Evolutionary conservation across 768 basidiomycete genomes (phyloP), one percentile per base, ranked within the genome.

Genomic region (Hortiboletus campestris): DNA sequence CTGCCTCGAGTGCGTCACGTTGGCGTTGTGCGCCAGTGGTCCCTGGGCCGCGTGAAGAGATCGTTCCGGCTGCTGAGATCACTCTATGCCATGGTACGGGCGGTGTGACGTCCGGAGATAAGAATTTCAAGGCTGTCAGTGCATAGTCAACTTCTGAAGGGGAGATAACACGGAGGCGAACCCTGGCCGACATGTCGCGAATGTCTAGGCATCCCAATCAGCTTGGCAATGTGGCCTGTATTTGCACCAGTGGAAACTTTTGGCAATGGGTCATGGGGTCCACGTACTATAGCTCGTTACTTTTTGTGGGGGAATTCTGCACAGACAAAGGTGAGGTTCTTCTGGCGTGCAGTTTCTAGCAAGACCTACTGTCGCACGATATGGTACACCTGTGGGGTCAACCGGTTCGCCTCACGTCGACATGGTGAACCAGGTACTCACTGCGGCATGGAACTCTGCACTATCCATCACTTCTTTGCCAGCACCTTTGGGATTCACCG

Each of bases 31-130:
- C 92, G 2, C 91, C 92, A 39, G 81, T 75, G 4, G 94, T 94
- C 4, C 85, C 88, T 4, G 93, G 91, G 0, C 89, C 92, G 42
- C 94, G 80, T 8, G 91, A 93, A 2, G 91, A 91, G 60, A 91
- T 88, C 2, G 77, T 72, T 2, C 91, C 91, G 0, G 84, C 78
- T 0, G 89, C 78, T 4, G 82, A 79, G 14, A 93, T 76, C 5
- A 93, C 89, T 31, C 91, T 82, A 57, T 92, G 80, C 91, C 91
- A 94, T 0, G 91, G 91, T 2, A 93, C 81, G 8, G 86, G 84
- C 0, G 86, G 85, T 25, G 76, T 75, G 2, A 78, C 75, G 20
- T 79, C 77, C 0, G 82, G 78, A 0, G 83, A 80, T 5, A 92
- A 71, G 61, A 85, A 88, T 64, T 92, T 92, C 46, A 94, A 78